These are phyloP conservation scores for Aspergillus piperis DNA, from an alignment of 2,329 filamentous ascomycete species.

Conservation along the genomic window DNA sequence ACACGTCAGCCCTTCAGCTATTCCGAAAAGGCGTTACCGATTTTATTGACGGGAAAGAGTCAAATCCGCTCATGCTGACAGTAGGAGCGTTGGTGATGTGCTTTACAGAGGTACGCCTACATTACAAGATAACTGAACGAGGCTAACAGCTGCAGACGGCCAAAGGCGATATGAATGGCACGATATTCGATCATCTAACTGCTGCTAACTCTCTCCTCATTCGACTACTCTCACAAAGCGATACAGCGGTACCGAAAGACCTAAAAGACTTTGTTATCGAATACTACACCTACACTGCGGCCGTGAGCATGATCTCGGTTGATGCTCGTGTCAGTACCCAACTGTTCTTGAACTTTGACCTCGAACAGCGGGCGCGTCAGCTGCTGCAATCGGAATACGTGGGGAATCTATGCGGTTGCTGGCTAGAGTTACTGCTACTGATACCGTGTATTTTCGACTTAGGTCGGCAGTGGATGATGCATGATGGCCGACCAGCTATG, in stretches of 20 bases:
- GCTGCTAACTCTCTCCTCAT: constrained; percentile 48
- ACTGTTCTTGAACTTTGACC: constrained; percentile 42
- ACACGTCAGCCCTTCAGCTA: constrained; percentile 32
- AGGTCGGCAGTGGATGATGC: constrained; percentile 37
- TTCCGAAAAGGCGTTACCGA: constrained; percentile 33
- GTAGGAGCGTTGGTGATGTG: constrained; percentile 51
- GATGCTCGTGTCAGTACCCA: constrained; percentile 33
- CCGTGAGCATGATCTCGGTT: constrained; percentile 52
- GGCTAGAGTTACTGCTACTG: constrained; percentile 33
- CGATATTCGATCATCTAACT: constrained; percentile 50
- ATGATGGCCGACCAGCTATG: constrained; percentile 25
- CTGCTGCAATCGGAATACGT: constrained; percentile 30
- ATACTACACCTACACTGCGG: constrained; percentile 52
- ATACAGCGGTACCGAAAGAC: constrained; percentile 37
- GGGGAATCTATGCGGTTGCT: constrained; percentile 35
- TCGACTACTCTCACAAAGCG: constrained; percentile 38
- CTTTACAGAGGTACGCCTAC: constrained; percentile 47
- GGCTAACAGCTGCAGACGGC: constrained; percentile 34
- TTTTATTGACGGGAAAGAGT: constrained; percentile 34
- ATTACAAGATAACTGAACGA: background rate
- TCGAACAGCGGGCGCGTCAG: constrained; percentile 42
- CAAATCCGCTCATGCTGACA: constrained; percentile 42
- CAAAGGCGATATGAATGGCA: constrained; percentile 50
- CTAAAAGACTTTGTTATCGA: constrained; percentile 51
- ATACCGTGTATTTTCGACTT: constrained; percentile 36